Conservation (phyloP, 1,284 basidiomycete genomes). For the Austroboletus niveus region DNA sequence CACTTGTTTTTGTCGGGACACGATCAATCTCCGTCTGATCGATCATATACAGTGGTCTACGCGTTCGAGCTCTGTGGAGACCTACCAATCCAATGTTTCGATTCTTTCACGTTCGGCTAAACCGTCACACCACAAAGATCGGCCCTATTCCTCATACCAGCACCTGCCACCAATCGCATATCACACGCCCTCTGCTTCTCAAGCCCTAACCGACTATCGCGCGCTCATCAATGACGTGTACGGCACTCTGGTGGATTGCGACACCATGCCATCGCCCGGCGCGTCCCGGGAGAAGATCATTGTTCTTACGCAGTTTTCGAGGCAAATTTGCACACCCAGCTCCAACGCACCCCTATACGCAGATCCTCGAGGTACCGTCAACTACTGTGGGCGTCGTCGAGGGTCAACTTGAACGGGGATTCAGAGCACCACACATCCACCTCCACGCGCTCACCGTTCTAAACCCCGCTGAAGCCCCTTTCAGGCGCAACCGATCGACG, state of each 20-base stretch:
- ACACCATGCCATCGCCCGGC: constrained; percentile 49
- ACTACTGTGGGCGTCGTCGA: constrained; percentile 3
- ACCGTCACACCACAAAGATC: neutral
- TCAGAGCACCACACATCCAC: no score
- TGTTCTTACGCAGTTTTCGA: constrained; percentile 52
- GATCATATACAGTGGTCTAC: neutral
- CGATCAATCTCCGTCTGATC: constrained; percentile 7
- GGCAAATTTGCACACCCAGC: constrained; percentile 52
- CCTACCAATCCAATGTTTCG: neutral
- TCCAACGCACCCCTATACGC: constrained; percentile 59
- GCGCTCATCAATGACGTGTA: constrained; percentile 67
- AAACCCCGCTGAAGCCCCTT: no score
- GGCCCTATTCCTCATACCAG: neutral
- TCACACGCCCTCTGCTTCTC: constrained; percentile 6
- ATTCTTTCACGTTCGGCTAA: neutral
- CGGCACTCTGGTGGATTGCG: constrained; percentile 73
- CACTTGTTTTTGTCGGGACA: neutral
- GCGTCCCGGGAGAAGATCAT: constrained; percentile 49
- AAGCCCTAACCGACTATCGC: constrained; percentile 15
- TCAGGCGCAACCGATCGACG: no score
- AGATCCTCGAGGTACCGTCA: constrained; percentile 49
- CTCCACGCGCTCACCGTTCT: no score
- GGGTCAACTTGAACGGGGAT: no score
- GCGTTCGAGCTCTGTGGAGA: neutral
- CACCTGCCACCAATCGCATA: constrained; percentile 14